Evolutionary conservation across 768 basidiomycete species (phyloP).

Genomic region (Tephrocybe sp.): DNA sequence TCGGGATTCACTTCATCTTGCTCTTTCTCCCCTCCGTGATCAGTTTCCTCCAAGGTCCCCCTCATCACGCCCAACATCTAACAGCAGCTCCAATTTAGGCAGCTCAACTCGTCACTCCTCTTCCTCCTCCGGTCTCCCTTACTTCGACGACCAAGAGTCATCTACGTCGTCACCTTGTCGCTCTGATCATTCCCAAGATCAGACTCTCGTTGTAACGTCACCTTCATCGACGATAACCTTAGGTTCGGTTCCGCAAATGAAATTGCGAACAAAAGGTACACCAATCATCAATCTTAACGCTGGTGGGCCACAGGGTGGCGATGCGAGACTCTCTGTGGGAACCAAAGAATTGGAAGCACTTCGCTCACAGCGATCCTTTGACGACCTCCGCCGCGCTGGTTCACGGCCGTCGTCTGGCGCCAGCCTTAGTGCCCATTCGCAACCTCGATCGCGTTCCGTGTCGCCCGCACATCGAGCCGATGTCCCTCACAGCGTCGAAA

Average conservation of each 20-base stretch:
- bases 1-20: conserved; percentile 24
- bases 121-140: conserved; percentile 16
- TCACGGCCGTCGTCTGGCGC: conserved; percentile 28
- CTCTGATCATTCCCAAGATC: conserved; percentile 37
- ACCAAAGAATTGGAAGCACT: conserved; percentile 26
- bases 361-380: conserved; percentile 22
- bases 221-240: conserved; percentile 21
- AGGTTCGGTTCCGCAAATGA: conserved; percentile 24
- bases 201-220: conserved; percentile 39
- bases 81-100: conserved; percentile 28
- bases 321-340: conserved; percentile 21
- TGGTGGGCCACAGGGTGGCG: conserved; percentile 16
- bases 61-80: conserved; percentile 30
- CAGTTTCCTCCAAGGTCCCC: conserved; percentile 21
- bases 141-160: conserved; percentile 16
- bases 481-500: conserved; percentile 73
- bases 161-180: conserved; percentile 39
- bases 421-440: conserved; percentile 30
- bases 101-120: conserved; percentile 23
- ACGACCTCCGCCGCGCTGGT: conserved; percentile 20
- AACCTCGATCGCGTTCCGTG: conserved; percentile 43
- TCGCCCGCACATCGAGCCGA: conserved; percentile 67
- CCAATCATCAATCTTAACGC: conserved; percentile 14
- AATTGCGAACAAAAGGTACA: conserved; percentile 14
- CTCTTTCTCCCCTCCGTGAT: conserved; percentile 32